Evolutionary conservation across 176 grass and related monocot species (phyloP).

Genomic region (Hordeum vulgare): DNA sequence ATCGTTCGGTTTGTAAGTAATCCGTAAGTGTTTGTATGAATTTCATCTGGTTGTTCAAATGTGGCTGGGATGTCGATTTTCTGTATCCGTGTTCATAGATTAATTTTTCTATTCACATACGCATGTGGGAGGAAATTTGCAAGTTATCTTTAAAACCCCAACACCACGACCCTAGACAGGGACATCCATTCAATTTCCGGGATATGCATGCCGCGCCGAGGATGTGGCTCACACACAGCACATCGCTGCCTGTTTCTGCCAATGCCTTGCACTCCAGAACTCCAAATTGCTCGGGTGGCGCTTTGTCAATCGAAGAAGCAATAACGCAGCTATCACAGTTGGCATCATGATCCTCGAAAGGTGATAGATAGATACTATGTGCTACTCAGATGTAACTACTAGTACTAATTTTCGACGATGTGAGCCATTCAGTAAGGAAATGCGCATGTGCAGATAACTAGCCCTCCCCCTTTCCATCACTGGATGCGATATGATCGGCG

Average conservation of each 20-base stretch:
- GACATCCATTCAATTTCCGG: conserved; percentile 12
- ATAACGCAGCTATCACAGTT: neutral
- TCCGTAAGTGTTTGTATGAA: too few relatives aligned
- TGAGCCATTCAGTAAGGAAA: neutral
- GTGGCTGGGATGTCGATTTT: too few relatives aligned
- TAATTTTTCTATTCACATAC: too few relatives aligned
- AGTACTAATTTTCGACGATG: neutral
- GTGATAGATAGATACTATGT: neutral
- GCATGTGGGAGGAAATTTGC: too few relatives aligned
- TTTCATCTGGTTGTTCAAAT: too few relatives aligned
- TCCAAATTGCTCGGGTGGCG: neutral
- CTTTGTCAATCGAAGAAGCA: neutral
- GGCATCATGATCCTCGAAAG: neutral
- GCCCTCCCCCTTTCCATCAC: neutral
- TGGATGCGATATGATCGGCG: conserved; percentile 15
- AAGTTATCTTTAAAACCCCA: too few relatives aligned
- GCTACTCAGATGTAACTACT: neutral
- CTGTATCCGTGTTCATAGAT: too few relatives aligned
- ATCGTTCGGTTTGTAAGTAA: too few relatives aligned
- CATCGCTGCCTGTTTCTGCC: neutral
- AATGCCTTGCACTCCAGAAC: neutral
- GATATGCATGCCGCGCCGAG: neutral
- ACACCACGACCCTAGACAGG: neutral
- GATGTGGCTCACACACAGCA: neutral
- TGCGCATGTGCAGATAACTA: neutral